Evolutionary conservation across 352 stramenopile genomes (phyloP).

Genomic region (Phytophthora ohioensis): DNA sequence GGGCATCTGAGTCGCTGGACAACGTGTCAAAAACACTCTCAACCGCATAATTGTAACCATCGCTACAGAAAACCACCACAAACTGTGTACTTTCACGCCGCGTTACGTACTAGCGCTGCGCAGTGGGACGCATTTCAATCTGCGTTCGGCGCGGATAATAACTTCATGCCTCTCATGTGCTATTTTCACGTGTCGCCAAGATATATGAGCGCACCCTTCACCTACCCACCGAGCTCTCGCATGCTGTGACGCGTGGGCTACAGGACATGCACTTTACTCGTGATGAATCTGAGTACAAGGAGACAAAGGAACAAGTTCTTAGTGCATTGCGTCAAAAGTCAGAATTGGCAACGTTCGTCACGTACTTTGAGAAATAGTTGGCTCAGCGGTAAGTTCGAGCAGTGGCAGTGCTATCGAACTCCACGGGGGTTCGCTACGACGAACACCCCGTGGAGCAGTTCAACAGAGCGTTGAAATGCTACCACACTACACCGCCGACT

Average conservation of each 20-base stretch:
- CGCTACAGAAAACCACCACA: no score
- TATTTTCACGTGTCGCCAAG: constrained; percentile 9
- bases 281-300: background rate
- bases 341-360: background rate
- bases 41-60: no score
- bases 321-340: background rate
- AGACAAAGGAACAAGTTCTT: background rate
- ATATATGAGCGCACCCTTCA: constrained; percentile 1
- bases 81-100: no score
- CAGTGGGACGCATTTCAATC: background rate
- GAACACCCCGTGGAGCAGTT: constrained; percentile 17
- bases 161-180: constrained; percentile 1
- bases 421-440: constrained; percentile 13
- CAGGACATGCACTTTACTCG: constrained; percentile 6
- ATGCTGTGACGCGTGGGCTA: background rate
- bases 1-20: no score
- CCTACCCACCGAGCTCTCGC: background rate
- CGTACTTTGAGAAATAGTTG: constrained; percentile 15
- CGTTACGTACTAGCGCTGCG: background rate
- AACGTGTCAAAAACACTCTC: no score
- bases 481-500: constrained; percentile 11
- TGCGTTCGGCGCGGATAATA: constrained; percentile 2
- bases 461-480: background rate
- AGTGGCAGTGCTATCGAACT: constrained; percentile 1
- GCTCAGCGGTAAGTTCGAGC: constrained; percentile 6